Conservation (phyloP, 2,329 filamentous ascomycete species). For the Allantophomopsis cytisporea region DNA sequence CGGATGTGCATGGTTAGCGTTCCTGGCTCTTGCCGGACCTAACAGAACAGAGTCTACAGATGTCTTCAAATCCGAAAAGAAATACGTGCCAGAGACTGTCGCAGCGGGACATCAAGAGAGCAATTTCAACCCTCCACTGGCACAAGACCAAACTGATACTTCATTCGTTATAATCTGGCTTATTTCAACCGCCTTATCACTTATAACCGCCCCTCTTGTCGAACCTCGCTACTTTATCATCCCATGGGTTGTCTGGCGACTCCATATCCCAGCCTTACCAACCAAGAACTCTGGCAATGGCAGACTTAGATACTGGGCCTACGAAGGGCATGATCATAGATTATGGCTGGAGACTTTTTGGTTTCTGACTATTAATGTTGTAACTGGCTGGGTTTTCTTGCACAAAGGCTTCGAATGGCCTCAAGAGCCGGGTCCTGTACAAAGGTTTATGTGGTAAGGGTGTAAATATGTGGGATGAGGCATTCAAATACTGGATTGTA, state of each 20-base stretch:
- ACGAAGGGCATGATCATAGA: slow-evolving; percentile 4
- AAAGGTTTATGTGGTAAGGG: slow-evolving; percentile 70
- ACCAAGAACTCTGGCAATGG: not conserved
- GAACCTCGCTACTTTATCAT: slow-evolving; percentile 95
- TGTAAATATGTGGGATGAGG: too few relatives aligned
- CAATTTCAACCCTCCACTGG: slow-evolving; percentile 7
- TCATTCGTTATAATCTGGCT: slow-evolving; percentile 46
- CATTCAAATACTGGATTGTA: too few relatives aligned
- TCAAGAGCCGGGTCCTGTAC: slow-evolving; percentile 34
- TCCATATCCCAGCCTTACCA: slow-evolving; percentile 47
- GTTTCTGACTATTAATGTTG: slow-evolving; percentile 51
- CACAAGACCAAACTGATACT: slow-evolving; percentile 21
- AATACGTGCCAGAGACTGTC: not conserved
- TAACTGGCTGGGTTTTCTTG: slow-evolving; percentile 61
- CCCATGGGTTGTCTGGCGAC: slow-evolving; percentile 85
- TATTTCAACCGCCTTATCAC: slow-evolving; percentile 58
- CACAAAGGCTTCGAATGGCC: slow-evolving; percentile 51
- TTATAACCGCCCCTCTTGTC: slow-evolving; percentile 81
- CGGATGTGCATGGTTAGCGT: slow-evolving; percentile 51
- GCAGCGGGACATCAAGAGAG: not conserved
- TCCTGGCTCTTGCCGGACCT: slow-evolving; percentile 43
- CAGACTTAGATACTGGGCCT: not conserved
- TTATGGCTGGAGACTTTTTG: slow-evolving; percentile 53
- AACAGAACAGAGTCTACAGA: slow-evolving; percentile 6
- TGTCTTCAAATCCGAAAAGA: slow-evolving; percentile 2